phyloP scores from a whole-genome alignment of 148 eudicot genomes.

The Heliamphora exappendiculata region DNA sequence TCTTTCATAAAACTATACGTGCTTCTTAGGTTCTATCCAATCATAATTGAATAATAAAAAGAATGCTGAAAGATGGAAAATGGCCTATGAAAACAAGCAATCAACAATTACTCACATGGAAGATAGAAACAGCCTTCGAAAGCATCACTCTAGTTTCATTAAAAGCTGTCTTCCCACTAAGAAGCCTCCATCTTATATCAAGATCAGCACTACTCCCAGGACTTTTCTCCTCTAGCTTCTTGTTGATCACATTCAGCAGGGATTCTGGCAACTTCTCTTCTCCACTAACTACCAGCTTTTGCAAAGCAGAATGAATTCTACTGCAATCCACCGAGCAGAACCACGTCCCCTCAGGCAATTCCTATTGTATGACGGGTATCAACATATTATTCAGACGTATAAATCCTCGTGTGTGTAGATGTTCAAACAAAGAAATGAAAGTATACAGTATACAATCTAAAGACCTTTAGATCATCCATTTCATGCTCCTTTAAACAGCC shows the following conservation, averaged over 20 bases:
- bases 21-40: not conserved
- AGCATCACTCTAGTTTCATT: constrained; percentile 48
- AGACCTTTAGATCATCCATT: constrained; percentile 56
- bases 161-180: constrained; percentile 49
- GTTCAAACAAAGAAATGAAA: not conserved
- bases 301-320: constrained; percentile 39
- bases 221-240: constrained; percentile 38
- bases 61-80: not conserved
- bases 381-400: not conserved
- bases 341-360: constrained; percentile 73
- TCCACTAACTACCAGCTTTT: constrained; percentile 37
- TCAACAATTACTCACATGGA: constrained; percentile 48
- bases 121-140: constrained; percentile 63
- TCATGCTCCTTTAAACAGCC: constrained; percentile 62
- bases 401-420: not conserved
- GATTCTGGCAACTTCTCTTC: constrained; percentile 45
- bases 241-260: constrained; percentile 32
- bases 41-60: not conserved
- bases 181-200: constrained; percentile 73
- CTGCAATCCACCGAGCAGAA: constrained; percentile 56
- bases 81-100: not conserved
- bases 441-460: not conserved
- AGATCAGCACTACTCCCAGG: constrained; percentile 20
- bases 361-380: constrained; percentile 37
- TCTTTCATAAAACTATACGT: not conserved